phyloP scores from a whole-genome alignment of 768 basidiomycete species.

The Cubamyces sp. region DNA sequence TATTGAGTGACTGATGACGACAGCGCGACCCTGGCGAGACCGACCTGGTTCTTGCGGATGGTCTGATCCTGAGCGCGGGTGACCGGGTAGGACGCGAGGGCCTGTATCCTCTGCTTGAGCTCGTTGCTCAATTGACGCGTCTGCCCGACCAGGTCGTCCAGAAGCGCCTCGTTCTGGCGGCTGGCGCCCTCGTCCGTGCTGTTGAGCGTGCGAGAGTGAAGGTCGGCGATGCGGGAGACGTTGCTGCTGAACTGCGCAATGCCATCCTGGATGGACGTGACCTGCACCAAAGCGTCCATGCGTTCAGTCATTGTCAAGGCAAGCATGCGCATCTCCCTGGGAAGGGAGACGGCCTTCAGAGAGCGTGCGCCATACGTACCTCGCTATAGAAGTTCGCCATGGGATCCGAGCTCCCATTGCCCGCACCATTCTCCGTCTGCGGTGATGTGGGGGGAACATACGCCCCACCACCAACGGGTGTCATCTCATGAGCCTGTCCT shows the following conservation, averaged over 20 bases:
- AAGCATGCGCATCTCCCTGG: background rate
- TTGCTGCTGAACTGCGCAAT: conserved; percentile 71
- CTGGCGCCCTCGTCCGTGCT: conserved; percentile 72
- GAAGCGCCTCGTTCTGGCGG: conserved; percentile 60
- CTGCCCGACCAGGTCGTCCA: conserved; percentile 71
- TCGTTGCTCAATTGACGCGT: conserved; percentile 71
- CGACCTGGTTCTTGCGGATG: conserved; percentile 78
- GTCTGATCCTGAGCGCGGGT: conserved; percentile 69
- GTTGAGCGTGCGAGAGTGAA: conserved; percentile 76
- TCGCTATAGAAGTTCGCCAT: conserved; percentile 39
- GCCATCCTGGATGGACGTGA: conserved; percentile 74
- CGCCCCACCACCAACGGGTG: conserved; percentile 25
- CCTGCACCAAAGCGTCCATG: conserved; percentile 44
- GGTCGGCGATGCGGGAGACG: conserved; percentile 66
- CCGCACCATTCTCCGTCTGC: conserved; percentile 28
- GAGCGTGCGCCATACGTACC: conserved; percentile 27
- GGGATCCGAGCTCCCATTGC: conserved; percentile 30
- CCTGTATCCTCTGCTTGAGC: conserved; percentile 75
- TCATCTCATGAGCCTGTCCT: conserved; percentile 37
- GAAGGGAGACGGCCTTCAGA: background rate
- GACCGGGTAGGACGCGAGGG: conserved; percentile 66
- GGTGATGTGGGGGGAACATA: conserved; percentile 25
- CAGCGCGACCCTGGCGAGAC: background rate
- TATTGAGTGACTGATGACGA: background rate
- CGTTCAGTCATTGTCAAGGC: background rate